Evolutionary conservation across 768 basidiomycete genomes (phyloP), one percentile per base, ranked within the genome.

Genomic region (Kondoa subrosea): DNA sequence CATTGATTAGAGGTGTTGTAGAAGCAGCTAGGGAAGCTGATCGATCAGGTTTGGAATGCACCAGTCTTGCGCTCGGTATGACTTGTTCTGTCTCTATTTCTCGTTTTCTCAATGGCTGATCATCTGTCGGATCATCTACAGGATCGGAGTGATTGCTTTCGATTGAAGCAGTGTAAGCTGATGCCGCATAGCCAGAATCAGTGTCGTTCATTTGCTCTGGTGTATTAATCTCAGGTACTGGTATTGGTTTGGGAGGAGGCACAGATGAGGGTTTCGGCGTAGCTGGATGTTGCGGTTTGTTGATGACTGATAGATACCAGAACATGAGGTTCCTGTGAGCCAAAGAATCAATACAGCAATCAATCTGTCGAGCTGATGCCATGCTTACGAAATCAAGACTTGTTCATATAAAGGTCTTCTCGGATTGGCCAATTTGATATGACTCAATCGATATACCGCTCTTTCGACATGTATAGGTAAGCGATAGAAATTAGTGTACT

Each of bases 381-480:
- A 32, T 8, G 69, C 70, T 69, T 78, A 79, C 29, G 79, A 80
- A 59, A 80, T 80, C 17, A 80, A 69, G 4, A 81, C 95, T 77
- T 99, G 95, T 80, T 99, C 95, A 74, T 95, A 97, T 21, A 99
- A 81, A 30, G 95, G 92, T 58, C 95, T 83, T 68, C 95, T 83
- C 8, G 95, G 92, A 78, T 97, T 99, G 26, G 95, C 95, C 58
- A 99, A 81, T 78, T 99, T 99, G 81, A 99, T 99, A 76, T 99
- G 95, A 76, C 89, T 92, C 63, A 99, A 80, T 69, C 95, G 82
- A 78, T 99, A 99, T 60, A 99, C 92, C 1, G 95, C 95, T 34
- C 95, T 84, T 76, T 99, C 95, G 71, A 99, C 95, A 74, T 99
- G 95, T 69, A 99, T 96, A 8, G 95, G 95, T 76, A 97, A 92